Base-by-base conservation (phyloP, 2,329 filamentous ascomycete genomes). In the Myriosclerotinia scirpicola region DNA sequence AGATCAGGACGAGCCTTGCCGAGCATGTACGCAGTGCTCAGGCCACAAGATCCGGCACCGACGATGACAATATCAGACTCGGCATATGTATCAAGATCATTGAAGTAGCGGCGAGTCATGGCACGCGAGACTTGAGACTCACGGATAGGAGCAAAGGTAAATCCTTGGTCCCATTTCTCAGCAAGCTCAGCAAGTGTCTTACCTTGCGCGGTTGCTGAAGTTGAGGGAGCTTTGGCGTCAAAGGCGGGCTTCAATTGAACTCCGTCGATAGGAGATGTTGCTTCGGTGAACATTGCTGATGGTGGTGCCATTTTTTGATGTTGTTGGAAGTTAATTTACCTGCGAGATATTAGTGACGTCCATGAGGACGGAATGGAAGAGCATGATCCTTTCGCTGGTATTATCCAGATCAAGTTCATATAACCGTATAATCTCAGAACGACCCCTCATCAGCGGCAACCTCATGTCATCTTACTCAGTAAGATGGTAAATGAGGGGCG, bases 371-470 rank as follows among this genome's bases (percentile, higher is more conserved):
- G 77, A 55, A 48, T 38, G 75, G 78, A 80, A 80, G 81, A 85
- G 91, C 92, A 96, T 96, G 92, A 95, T 96, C 90, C 93, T 96
- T 95, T 93, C 93, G 93, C 93, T 93, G 90, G 92, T 92, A 95
- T 95, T 94, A 94, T 93, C 92, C 90, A 92, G 91, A 93, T 94
- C 91, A 94, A 94, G 91, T 94, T 92, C 82, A 83, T 68, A 67
- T 71, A 83, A 89, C 92, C 91, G 91, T 95, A 90, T 95, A 87
- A 88, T 95, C 90, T 94, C 89, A 92, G 86, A 84, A 81, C 81
- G 79, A 80, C 75, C 73, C 71, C 71, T 71, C 68, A 69, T 64
- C 70, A 67, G 58, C 70, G 71, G 67, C 56, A 71, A 48, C 48
- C 26, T 55, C 71, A 75, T 76, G 71, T 75, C 74, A 73, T 75